phyloP scores from a whole-genome alignment of 2,329 filamentous ascomycete species.

The Aureobasidium sp. region DNA sequence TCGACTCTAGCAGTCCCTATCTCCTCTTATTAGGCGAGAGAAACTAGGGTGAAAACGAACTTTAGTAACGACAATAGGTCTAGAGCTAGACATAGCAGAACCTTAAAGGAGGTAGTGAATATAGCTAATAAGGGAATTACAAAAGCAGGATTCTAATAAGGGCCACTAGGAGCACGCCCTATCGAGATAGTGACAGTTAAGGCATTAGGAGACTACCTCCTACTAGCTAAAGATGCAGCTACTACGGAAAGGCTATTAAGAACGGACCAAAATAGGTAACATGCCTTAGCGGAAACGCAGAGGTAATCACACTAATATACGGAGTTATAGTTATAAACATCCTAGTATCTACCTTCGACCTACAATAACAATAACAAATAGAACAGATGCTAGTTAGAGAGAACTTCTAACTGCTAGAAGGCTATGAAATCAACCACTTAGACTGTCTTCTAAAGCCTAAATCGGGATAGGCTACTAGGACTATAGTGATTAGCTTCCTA shows the following conservation, averaged over 20 bases:
- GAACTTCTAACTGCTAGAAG: no score
- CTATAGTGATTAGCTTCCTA: neutral
- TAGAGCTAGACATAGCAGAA: neutral
- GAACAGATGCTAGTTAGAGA: no score
- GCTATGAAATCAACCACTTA: no score
- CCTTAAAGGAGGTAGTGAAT: neutral
- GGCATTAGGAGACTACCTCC: no score
- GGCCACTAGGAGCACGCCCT: no score
- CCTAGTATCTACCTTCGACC: neutral
- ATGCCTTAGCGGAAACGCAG: neutral
- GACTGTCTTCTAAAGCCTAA: no score
- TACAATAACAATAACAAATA: no score
- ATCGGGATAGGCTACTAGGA: neutral
- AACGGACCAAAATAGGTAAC: neutral
- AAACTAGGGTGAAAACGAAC: neutral
- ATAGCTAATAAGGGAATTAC: neutral
- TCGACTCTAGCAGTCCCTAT: neutral
- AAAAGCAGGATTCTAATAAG: no score
- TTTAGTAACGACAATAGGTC: neutral
- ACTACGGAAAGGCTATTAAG: neutral
- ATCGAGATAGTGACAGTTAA: no score
- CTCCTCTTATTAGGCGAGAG: neutral
- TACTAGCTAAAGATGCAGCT: no score
- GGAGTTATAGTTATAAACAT: neutral
- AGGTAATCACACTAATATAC: neutral